These are phyloP conservation scores for Tetrapisispora namnaoensis DNA, from an alignment of 805 yeast genomes.

Conservation along the genomic window DNA sequence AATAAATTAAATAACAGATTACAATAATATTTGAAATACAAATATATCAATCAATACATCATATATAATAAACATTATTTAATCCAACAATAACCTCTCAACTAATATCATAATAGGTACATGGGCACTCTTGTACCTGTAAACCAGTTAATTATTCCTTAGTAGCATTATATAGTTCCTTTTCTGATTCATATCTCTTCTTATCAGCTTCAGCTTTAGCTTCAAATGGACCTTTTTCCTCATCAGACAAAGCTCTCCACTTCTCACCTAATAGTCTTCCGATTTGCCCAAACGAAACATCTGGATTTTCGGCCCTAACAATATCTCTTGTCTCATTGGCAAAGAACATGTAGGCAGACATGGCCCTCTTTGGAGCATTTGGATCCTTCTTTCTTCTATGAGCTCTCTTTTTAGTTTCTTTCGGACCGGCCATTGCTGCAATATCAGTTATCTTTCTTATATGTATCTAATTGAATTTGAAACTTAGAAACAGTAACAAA, in stretches of 20 bases:
- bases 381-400: conserved; percentile 61
- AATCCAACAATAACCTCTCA: not conserved
- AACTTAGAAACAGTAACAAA: not conserved
- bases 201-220: conserved; percentile 91
- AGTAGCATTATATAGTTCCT: conserved; percentile 66
- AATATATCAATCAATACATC: not conserved
- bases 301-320: conserved; percentile 94
- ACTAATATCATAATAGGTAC: not conserved
- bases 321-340: conserved; percentile 96
- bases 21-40: no score
- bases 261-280: conserved; percentile 92
- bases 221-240: conserved; percentile 84
- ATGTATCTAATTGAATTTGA: not conserved
- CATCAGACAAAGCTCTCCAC: conserved; percentile 85
- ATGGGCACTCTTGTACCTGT: not conserved
- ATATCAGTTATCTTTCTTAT: not conserved
- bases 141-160: conserved; percentile 5
- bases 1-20: no score
- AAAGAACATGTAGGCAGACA: conserved; percentile 98
- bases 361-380: conserved; percentile 97
- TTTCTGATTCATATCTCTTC: conserved; percentile 94
- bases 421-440: conserved; percentile 31
- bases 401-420: conserved; percentile 29
- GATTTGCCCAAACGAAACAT: conserved; percentile 88
- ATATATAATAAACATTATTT: no score